These are phyloP conservation scores for Magnusiomyces tetraspermus DNA, from an alignment of 1,139 yeast genomes.

Conservation along the genomic window DNA sequence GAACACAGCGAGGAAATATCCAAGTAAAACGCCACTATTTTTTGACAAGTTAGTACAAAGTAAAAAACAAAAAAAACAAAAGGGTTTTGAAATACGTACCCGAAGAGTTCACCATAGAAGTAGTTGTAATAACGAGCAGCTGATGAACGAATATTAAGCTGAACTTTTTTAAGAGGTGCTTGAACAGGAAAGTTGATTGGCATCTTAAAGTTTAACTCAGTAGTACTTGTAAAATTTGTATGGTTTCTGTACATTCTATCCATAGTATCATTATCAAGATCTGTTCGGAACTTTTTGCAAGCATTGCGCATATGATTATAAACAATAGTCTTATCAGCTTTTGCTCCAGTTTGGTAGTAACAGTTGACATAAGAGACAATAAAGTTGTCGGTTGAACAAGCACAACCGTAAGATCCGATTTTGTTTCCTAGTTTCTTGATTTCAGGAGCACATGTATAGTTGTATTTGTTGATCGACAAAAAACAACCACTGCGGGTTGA, in stretches of 20 bases:
- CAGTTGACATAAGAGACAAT: not conserved
- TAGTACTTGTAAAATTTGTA: not conserved
- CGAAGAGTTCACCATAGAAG: not conserved
- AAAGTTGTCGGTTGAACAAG: not conserved
- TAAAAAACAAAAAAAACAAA: too few relatives aligned
- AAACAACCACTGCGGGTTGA: not conserved
- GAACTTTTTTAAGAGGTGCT: not conserved
- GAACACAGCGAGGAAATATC: conserved; percentile 22
- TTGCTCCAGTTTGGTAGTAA: not conserved
- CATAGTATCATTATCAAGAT: not conserved
- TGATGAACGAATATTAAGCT: not conserved
- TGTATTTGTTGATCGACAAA: not conserved
- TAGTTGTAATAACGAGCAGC: not conserved
- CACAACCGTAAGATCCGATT: not conserved
- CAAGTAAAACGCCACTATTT: conserved; percentile 19
- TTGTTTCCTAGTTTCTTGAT: not conserved
- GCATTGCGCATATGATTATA: not conserved
- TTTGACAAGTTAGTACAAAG: too few relatives aligned
- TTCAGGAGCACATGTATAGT: not conserved
- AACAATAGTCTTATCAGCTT: not conserved
- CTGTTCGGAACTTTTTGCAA: not conserved
- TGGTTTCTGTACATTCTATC: not conserved
- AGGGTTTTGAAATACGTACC: too few relatives aligned
- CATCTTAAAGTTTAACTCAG: not conserved
- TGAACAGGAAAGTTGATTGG: not conserved